These are phyloP conservation scores for Aspergillus sp. DNA, from an alignment of 2,329 filamentous ascomycete species.

Conservation along the genomic window DNA sequence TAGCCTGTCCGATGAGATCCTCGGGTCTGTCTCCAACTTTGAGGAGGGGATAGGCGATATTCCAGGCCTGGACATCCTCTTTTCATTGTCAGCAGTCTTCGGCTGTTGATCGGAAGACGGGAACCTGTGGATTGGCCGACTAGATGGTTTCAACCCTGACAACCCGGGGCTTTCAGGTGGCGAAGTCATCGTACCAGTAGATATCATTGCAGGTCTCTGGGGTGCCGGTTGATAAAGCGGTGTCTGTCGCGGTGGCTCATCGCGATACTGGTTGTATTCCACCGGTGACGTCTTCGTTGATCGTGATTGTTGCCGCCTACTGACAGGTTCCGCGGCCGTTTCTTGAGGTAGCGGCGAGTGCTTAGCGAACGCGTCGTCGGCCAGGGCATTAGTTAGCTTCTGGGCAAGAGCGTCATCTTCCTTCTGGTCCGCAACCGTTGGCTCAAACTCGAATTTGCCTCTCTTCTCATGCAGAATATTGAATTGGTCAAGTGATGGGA, in stretches of 20 bases:
- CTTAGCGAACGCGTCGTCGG: slow-evolving; percentile 77
- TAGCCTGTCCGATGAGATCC: slow-evolving; percentile 48
- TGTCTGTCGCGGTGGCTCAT: slow-evolving; percentile 27
- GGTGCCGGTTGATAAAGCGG: slow-evolving; percentile 46
- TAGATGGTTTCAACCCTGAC: slow-evolving; percentile 28
- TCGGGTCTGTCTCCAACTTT: slow-evolving; percentile 51
- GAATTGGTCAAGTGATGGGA: slow-evolving; percentile 92
- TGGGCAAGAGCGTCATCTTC: slow-evolving; percentile 57
- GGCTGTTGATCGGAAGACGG: slow-evolving; percentile 48
- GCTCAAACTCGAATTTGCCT: slow-evolving; percentile 79
- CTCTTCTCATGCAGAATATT: slow-evolving; percentile 83
- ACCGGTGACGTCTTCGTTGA: slow-evolving; percentile 22
- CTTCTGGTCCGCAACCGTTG: slow-evolving; percentile 46
- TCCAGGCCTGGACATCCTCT: slow-evolving; percentile 19
- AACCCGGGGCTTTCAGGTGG: slow-evolving; percentile 45
- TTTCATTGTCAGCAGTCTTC: slow-evolving; percentile 34
- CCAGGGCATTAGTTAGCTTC: slow-evolving; percentile 71
- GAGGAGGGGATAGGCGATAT: slow-evolving; percentile 36
- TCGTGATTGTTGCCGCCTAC: slow-evolving; percentile 26
- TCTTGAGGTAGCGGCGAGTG: slow-evolving; percentile 34
- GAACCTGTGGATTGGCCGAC: slow-evolving; percentile 55
- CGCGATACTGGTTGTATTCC: slow-evolving; percentile 21
- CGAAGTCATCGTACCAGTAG: slow-evolving; percentile 78
- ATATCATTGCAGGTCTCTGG: slow-evolving; percentile 57
- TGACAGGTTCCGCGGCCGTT: slow-evolving; percentile 27